phyloP scores from a whole-genome alignment of 169 alveolate species.

The Babesia gibsoni region DNA sequence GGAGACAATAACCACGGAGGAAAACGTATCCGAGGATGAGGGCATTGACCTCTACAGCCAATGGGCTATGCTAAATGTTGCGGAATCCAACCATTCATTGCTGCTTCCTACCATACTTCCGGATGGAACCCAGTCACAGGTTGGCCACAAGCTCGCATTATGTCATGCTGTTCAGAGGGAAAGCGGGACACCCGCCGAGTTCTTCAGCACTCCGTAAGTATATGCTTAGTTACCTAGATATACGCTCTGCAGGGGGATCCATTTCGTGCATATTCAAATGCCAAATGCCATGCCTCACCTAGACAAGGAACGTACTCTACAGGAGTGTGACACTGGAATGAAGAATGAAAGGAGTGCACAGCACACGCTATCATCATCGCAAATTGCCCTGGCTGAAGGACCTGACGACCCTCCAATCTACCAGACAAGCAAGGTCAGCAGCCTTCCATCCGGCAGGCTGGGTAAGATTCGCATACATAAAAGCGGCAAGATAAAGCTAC shows the following conservation, averaged over 20 bases:
- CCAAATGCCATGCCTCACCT: slow-evolving; percentile 56
- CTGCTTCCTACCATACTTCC: slow-evolving; percentile 52
- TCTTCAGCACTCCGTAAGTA: slow-evolving; percentile 57
- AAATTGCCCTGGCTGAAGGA: background rate
- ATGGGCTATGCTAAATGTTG: slow-evolving; percentile 41
- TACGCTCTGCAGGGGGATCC: slow-evolving; percentile 32
- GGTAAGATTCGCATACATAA: slow-evolving; percentile 49
- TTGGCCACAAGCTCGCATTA: no score
- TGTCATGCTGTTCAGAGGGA: slow-evolving; percentile 9
- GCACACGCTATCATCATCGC: background rate
- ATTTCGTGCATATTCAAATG: slow-evolving; percentile 64
- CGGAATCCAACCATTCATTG: slow-evolving; percentile 38
- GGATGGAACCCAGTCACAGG: no score
- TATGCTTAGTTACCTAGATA: background rate
- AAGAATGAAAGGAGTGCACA: background rate
- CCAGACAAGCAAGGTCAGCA: slow-evolving; percentile 29
- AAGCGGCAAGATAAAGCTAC: slow-evolving; percentile 59
- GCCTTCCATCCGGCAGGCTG: slow-evolving; percentile 54
- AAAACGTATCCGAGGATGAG: slow-evolving; percentile 1
- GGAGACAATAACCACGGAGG: background rate
- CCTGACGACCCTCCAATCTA: slow-evolving; percentile 21
- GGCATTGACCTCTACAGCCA: slow-evolving; percentile 49
- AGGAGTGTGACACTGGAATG: background rate
- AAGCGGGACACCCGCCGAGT: background rate
- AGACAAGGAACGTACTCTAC: slow-evolving; percentile 35